Percentiles rank a stretch among this genome's conserved stretches.
Evolutionary conservation across 129 eudicot species (phyloP).

Genomic region (Flaveria trinervia): DNA sequence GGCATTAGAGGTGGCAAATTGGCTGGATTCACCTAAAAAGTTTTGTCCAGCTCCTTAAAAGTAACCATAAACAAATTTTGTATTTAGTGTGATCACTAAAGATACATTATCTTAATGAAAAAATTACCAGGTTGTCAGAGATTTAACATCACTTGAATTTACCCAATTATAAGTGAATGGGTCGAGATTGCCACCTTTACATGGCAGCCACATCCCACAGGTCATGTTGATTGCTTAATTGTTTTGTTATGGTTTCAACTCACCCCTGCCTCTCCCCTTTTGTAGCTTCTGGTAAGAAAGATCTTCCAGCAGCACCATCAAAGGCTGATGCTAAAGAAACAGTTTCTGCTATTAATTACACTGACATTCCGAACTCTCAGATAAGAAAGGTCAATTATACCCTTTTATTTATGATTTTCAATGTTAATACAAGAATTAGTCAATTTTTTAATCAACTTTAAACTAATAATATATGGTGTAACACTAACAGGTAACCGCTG

Average conservation of each 20-base stretch:
- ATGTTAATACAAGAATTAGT: neutral
- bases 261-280: neutral
- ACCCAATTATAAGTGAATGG: constrained; percentile 1
- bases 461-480: constrained; percentile 24
- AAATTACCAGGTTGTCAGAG: neutral
- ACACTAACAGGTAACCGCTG: constrained; percentile 79
- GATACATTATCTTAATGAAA: neutral
- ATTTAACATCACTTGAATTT: neutral
- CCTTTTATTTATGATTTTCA: constrained; percentile 3
- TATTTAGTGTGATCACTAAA: neutral
- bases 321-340: constrained; percentile 44
- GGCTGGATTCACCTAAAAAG: neutral
- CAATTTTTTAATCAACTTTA: neutral
- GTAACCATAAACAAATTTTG: neutral
- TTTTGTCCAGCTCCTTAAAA: neutral
- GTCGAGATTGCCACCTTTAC: neutral
- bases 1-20: constrained; percentile 13
- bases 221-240: constrained; percentile 9
- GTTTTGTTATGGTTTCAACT: constrained; percentile 18
- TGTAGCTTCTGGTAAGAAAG: constrained; percentile 82
- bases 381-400: constrained; percentile 71
- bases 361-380: constrained; percentile 83
- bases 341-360: constrained; percentile 59
- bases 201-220: constrained; percentile 6
- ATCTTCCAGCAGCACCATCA: constrained; percentile 50